Evolutionary conservation across 192 early-diverging fungal species (phyloP).

Genomic region (Rhizoclosmatium globosum): DNA sequence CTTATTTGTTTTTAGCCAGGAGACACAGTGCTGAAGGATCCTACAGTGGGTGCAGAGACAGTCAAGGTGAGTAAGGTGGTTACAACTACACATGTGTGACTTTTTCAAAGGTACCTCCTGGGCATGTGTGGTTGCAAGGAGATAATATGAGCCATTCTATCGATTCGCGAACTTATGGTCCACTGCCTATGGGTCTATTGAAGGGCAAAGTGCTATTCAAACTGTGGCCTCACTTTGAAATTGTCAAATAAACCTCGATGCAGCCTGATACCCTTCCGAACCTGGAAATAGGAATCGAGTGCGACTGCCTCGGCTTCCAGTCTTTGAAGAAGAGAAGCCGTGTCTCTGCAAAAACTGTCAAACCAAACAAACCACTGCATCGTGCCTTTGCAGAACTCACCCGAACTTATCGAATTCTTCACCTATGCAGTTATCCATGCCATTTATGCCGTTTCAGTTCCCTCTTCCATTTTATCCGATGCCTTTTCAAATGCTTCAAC

Average conservation of each 20-base stretch:
- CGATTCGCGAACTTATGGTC: constrained; percentile 89
- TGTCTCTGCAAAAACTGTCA: not conserved
- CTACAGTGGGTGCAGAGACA: constrained; percentile 66
- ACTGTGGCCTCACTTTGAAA: constrained; percentile 32
- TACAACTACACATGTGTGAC: not conserved
- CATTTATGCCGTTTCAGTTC: not conserved
- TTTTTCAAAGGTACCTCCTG: constrained; percentile 72
- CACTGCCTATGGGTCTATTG: constrained; percentile 83
- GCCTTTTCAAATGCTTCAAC: not conserved
- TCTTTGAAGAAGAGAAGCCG: not conserved
- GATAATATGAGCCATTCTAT: constrained; percentile 92
- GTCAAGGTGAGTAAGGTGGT: constrained; percentile 59
- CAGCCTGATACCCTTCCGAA: not conserved
- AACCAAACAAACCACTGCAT: not conserved
- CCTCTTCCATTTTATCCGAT: not conserved
- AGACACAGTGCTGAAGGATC: constrained; percentile 83
- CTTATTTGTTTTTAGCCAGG: constrained; percentile 65
- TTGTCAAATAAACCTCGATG: not conserved
- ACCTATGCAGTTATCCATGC: not conserved
- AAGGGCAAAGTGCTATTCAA: constrained; percentile 78
- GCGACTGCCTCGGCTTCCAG: not conserved
- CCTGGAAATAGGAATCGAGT: not conserved
- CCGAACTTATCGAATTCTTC: not conserved
- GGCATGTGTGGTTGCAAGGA: constrained; percentile 91
- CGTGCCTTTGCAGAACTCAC: not conserved